A percentile compares a stretch with the other conserved stretches of the same genome.
These are phyloP conservation scores for Picochlorum sp. DNA, from an alignment of 139 green algal genomes.

Conservation along the genomic window DNA sequence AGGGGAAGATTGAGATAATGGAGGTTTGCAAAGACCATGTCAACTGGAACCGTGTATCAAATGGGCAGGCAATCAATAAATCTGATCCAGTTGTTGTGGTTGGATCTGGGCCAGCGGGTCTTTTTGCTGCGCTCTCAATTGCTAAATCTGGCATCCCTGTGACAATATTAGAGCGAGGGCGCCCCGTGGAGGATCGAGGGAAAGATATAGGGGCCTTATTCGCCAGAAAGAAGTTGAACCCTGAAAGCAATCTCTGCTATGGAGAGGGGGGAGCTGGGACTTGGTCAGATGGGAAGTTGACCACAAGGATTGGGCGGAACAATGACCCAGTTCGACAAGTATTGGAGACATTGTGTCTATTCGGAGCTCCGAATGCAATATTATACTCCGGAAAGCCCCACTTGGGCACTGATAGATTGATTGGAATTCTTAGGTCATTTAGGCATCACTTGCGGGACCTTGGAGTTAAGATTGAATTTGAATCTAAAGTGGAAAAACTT, in stretches of 20 bases:
- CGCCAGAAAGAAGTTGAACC: constrained; percentile 45
- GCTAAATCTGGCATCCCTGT: constrained; percentile 52
- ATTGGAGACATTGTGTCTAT: constrained; percentile 52
- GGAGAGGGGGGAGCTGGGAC: constrained; percentile 58
- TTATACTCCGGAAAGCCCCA: constrained; percentile 72
- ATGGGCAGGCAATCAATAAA: neutral
- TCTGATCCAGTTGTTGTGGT: constrained; percentile 33
- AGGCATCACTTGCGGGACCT: constrained; percentile 38
- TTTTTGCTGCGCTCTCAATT: constrained; percentile 70
- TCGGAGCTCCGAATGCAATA: constrained; percentile 62
- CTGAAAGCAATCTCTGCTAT: constrained; percentile 76
- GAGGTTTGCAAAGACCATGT: neutral
- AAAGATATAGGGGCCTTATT: constrained; percentile 75
- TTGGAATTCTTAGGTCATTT: constrained; percentile 60
- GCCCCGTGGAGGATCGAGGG: constrained; percentile 66
- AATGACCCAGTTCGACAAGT: constrained; percentile 52
- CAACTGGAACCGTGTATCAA: constrained; percentile 6
- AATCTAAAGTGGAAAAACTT: constrained; percentile 36
- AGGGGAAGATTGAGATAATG: constrained; percentile 13
- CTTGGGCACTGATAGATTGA: constrained; percentile 73
- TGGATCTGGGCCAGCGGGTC: constrained; percentile 60
- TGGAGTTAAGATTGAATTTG: constrained; percentile 59
- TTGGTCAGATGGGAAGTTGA: constrained; percentile 82
- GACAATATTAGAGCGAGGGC: constrained; percentile 64
- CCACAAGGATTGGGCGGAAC: constrained; percentile 68